These are phyloP conservation scores for Myrica gale DNA, from an alignment of 306 rosid genomes.

Conservation along the genomic window DNA sequence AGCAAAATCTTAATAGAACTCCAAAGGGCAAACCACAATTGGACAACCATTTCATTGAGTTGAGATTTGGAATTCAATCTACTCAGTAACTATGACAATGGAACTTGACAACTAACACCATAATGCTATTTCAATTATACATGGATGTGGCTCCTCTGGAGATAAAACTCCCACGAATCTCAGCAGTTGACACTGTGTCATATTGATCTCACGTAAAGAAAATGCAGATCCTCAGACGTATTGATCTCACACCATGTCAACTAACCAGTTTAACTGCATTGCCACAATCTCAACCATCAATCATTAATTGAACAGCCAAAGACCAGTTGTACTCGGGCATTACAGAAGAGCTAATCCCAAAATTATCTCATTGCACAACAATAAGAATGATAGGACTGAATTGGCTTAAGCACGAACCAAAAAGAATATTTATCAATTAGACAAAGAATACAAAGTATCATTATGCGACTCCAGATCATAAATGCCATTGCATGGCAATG, in stretches of 20 bases:
- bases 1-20: neutral
- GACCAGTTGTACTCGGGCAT: neutral
- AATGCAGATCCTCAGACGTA: no score
- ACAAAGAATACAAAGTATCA: neutral
- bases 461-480: neutral
- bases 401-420: neutral
- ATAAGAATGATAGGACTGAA: neutral
- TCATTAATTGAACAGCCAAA: neutral
- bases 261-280: neutral
- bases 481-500: neutral
- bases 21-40: no score
- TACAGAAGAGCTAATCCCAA: neutral
- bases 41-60: no score
- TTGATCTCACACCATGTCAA: no score
- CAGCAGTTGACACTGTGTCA: no score
- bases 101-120: neutral
- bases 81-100: no score
- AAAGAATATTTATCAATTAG: neutral
- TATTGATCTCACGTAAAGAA: no score
- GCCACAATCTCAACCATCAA: neutral
- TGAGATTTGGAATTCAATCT: no score
- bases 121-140: no score
- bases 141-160: no score
- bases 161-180: no score
- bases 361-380: neutral